phyloP scores from a whole-genome alignment of 495 filamentous ascomycete genomes.

The Neurospora sp. region DNA sequence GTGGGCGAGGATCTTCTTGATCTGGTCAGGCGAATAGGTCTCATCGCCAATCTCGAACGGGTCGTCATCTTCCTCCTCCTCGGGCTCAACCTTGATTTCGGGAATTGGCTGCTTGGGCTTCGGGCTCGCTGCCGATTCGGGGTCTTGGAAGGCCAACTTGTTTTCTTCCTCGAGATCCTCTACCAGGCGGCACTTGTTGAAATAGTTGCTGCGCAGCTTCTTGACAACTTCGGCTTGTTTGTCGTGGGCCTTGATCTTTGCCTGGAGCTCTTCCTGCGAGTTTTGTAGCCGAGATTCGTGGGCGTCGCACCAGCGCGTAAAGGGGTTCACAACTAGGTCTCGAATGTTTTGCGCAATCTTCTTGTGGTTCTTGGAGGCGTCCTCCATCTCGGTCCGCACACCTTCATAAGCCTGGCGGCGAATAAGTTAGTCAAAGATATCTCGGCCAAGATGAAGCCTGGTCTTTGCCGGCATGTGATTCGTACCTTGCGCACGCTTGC shows the following conservation, averaged over 20 bases:
- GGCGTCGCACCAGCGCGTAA: constrained; percentile 88
- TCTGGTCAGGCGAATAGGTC: constrained; percentile 67
- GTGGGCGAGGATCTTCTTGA: constrained; percentile 81
- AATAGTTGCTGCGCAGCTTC: constrained; percentile 91
- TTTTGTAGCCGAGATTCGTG: constrained; percentile 84
- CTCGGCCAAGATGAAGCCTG: not conserved
- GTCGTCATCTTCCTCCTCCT: constrained; percentile 52
- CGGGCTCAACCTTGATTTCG: constrained; percentile 49
- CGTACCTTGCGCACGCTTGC: constrained; percentile 88
- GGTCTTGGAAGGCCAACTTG: constrained; percentile 91
- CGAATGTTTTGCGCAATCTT: constrained; percentile 95
- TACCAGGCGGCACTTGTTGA: constrained; percentile 94
- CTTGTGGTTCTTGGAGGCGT: constrained; percentile 79
- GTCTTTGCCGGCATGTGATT: not conserved
- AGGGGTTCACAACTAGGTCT: constrained; percentile 88
- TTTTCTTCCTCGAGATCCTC: constrained; percentile 98
- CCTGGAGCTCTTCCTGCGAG: constrained; percentile 87
- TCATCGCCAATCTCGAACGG: constrained; percentile 86
- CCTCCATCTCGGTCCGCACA: constrained; percentile 87
- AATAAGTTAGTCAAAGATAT: constrained; percentile 11
- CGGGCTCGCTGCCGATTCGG: constrained; percentile 37
- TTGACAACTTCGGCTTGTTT: constrained; percentile 82
- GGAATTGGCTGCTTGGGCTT: constrained; percentile 39
- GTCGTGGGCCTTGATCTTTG: constrained; percentile 81
- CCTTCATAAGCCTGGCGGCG: constrained; percentile 78